Conservation (phyloP, 768 basidiomycete species). For the Bullera alba region DNA sequence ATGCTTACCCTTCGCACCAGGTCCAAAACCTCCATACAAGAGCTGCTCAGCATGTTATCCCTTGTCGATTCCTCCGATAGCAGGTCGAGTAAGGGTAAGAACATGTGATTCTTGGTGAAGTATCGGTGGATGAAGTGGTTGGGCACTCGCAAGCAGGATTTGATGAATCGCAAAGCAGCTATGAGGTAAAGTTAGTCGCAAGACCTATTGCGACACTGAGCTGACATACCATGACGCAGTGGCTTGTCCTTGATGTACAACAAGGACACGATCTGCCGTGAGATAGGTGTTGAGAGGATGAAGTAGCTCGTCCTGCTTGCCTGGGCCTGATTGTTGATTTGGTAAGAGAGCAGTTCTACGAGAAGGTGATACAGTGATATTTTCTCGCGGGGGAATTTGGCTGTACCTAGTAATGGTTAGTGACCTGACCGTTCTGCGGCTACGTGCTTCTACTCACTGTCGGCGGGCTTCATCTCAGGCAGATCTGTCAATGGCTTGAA, state of each 20-base stretch:
- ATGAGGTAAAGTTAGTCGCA: not conserved
- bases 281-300: constrained; percentile 71
- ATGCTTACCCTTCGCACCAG: constrained; percentile 71
- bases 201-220: not conserved
- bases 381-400: constrained; percentile 53
- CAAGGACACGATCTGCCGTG: constrained; percentile 65
- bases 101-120: constrained; percentile 74
- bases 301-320: constrained; percentile 87
- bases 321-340: constrained; percentile 64
- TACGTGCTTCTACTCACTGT: not conserved
- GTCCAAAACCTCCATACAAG: constrained; percentile 94
- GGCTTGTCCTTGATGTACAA: constrained; percentile 83
- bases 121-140: constrained; percentile 59
- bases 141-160: constrained; percentile 70
- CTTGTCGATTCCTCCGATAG: constrained; percentile 72
- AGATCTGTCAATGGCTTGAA: constrained; percentile 73
- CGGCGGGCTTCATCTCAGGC: constrained; percentile 57
- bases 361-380: constrained; percentile 80
- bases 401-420: not conserved
- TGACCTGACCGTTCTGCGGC: not conserved
- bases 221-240: constrained; percentile 70
- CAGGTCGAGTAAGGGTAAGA: constrained; percentile 75
- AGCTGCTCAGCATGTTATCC: constrained; percentile 88
- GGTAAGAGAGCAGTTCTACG: constrained; percentile 83
- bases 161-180: constrained; percentile 92